Conservation (phyloP, 352 stramenopile genomes). For the Phytophthora kernoviae region DNA sequence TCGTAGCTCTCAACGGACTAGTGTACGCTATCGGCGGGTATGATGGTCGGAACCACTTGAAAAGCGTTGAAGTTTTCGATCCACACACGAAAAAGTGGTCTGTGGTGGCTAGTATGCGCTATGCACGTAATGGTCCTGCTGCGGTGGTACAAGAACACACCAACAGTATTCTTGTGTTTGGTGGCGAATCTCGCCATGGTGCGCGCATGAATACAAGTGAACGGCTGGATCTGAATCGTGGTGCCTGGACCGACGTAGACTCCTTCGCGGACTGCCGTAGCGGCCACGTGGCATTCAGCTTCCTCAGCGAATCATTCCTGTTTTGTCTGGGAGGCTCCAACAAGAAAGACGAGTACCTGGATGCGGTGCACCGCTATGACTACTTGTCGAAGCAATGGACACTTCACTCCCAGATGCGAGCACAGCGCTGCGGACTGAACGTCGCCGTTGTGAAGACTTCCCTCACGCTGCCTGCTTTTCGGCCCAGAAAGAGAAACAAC, state of each 20-base stretch:
- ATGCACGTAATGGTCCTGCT: constrained; percentile 64
- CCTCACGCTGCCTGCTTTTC: constrained; percentile 47
- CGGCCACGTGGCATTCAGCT: constrained; percentile 63
- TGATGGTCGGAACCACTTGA: constrained; percentile 66
- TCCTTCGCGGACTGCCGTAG: constrained; percentile 67
- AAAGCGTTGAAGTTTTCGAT: constrained; percentile 71
- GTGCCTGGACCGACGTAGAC: constrained; percentile 56
- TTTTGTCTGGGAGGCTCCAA: constrained; percentile 77
- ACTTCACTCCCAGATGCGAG: constrained; percentile 60
- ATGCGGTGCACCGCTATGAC: constrained; percentile 72
- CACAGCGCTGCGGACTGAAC: constrained; percentile 68
- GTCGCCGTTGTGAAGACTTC: constrained; percentile 56
- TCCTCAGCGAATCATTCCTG: constrained; percentile 70
- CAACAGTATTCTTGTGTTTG: constrained; percentile 68
- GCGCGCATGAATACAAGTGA: constrained; percentile 72
- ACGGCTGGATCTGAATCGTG: constrained; percentile 42
- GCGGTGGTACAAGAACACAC: constrained; percentile 50
- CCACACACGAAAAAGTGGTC: constrained; percentile 53
- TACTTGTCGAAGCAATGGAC: constrained; percentile 66
- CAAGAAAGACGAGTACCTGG: constrained; percentile 78
- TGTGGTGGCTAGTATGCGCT: constrained; percentile 50
- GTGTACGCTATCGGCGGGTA: constrained; percentile 76
- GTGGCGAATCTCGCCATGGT: constrained; percentile 68
- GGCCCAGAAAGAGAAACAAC: constrained; percentile 25
- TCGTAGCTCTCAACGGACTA: constrained; percentile 49